Evolutionary conservation across 441 rosid genomes (phyloP).

Genomic region (Pelargonium myrrhifolium): DNA sequence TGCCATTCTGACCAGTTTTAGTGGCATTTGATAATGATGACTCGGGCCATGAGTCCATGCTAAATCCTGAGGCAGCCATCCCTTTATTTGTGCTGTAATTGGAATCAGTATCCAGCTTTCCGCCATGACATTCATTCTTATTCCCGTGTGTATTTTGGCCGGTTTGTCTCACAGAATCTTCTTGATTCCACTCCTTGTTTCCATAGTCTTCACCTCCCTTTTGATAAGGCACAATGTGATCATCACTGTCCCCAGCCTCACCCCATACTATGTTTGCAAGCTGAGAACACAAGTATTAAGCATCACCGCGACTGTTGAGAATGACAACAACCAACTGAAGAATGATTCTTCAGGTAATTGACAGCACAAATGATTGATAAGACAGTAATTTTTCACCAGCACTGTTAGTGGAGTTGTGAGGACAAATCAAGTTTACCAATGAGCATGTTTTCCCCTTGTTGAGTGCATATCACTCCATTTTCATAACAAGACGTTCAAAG

Average conservation of each 20-base stretch:
- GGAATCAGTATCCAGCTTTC: slow-evolving; percentile 42
- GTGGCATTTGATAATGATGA: slow-evolving; percentile 40
- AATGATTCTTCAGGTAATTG: background rate
- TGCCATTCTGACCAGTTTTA: slow-evolving; percentile 40
- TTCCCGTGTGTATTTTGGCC: slow-evolving; percentile 35
- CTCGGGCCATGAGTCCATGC: slow-evolving; percentile 48
- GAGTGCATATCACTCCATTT: too few species aligned
- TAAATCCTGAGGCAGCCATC: slow-evolving; percentile 37
- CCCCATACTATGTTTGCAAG: slow-evolving; percentile 82
- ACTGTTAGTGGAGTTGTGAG: background rate
- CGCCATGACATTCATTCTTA: slow-evolving; percentile 33
- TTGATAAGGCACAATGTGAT: slow-evolving; percentile 73
- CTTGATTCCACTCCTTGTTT: slow-evolving; percentile 36
- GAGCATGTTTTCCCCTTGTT: background rate
- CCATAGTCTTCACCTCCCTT: slow-evolving; percentile 39
- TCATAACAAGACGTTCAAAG: too few species aligned
- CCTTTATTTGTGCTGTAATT: slow-evolving; percentile 34
- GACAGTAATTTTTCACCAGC: background rate
- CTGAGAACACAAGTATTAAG: slow-evolving; percentile 37
- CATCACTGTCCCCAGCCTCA: slow-evolving; percentile 59
- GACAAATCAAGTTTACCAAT: background rate
- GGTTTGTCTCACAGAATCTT: slow-evolving; percentile 28
- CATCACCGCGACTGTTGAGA: slow-evolving; percentile 10
- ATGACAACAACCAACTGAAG: slow-evolving; percentile 2
- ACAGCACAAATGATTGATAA: background rate